Percentiles rank a stretch among this genome's conserved stretches.
Conservation (phyloP, 2,329 filamentous ascomycete genomes). For the Stachybotrys elegans region DNA sequence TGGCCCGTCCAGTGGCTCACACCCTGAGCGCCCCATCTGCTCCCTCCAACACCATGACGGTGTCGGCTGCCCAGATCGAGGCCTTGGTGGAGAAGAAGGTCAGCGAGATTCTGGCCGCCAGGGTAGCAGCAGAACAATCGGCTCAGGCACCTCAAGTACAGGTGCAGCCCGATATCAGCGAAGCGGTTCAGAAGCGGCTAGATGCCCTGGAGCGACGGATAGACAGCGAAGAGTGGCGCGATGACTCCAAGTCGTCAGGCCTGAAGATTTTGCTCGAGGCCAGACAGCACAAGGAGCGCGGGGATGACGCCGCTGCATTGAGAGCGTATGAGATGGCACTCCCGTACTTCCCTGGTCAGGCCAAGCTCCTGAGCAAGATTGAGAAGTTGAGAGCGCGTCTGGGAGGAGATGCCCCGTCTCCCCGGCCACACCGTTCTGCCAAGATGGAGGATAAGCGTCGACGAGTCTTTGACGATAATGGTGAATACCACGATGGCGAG, state of each 20-base stretch:
- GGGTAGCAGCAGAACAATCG: slow-evolving; percentile 44
- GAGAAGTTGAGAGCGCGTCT: slow-evolving; percentile 54
- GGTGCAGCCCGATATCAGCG: slow-evolving; percentile 53
- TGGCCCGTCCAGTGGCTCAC: slow-evolving; percentile 29
- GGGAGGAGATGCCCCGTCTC: slow-evolving; percentile 15
- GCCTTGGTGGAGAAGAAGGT: slow-evolving; percentile 91
- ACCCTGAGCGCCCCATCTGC: slow-evolving; percentile 11
- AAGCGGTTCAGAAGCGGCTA: slow-evolving; percentile 73
- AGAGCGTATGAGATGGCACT: slow-evolving; percentile 82
- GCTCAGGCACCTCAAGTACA: slow-evolving; percentile 27
- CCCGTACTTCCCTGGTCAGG: slow-evolving; percentile 80
- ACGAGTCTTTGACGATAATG: slow-evolving; percentile 27
- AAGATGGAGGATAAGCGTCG: slow-evolving; percentile 23
- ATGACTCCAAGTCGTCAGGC: slow-evolving; percentile 75
- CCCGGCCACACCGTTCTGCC: slow-evolving; percentile 14
- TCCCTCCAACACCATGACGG: slow-evolving; percentile 32
- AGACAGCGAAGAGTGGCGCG: slow-evolving; percentile 54
- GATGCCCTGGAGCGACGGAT: slow-evolving; percentile 85
- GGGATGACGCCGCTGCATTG: slow-evolving; percentile 72
- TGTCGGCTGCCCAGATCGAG: slow-evolving; percentile 74
- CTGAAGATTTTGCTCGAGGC: slow-evolving; percentile 84
- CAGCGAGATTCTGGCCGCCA: slow-evolving; percentile 79
- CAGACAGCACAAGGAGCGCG: slow-evolving; percentile 80
- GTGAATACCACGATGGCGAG: slow-evolving; percentile 34
- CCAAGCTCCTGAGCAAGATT: slow-evolving; percentile 70